These are phyloP conservation scores for Hydnomerulius pinastri DNA, from an alignment of 768 basidiomycete species.

Conservation along the genomic window DNA sequence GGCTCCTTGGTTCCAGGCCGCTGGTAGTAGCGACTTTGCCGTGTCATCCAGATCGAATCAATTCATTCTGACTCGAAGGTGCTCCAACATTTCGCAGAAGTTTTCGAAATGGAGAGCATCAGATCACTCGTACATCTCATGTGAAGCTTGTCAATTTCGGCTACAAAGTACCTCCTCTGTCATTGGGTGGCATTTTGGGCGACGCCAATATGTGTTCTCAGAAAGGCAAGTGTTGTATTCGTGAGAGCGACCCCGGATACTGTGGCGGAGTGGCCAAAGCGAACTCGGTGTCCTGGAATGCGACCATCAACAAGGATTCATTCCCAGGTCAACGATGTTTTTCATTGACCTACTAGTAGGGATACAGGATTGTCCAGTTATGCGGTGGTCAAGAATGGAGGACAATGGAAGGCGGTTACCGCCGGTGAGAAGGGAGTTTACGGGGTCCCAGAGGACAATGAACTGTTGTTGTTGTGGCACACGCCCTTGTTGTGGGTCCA, in stretches of 20 bases:
- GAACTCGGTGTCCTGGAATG: not conserved
- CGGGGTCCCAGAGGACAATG: conserved; percentile 21
- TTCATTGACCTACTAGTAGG: not conserved
- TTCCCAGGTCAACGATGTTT: not conserved
- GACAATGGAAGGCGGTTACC: conserved; percentile 8
- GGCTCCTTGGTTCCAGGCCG: no score
- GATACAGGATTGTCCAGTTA: not conserved
- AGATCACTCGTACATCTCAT: no score
- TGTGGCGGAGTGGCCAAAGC: not conserved
- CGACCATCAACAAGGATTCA: not conserved
- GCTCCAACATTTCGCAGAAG: no score
- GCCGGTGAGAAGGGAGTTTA: conserved; percentile 6
- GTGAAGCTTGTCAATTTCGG: no score
- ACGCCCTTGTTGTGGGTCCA: conserved; percentile 21
- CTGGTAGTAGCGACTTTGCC: no score
- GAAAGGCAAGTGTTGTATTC: conserved; percentile 28
- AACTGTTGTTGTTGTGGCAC: conserved; percentile 1
- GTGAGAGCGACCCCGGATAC: conserved; percentile 1
- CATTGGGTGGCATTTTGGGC: no score
- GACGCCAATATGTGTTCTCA: not conserved
- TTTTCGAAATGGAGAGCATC: no score
- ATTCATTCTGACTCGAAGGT: no score
- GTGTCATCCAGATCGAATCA: no score
- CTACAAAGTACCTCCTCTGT: no score
- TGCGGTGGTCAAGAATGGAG: not conserved